phyloP scores from a whole-genome alignment of 441 rosid genomes.

The Croton laevigatus region DNA sequence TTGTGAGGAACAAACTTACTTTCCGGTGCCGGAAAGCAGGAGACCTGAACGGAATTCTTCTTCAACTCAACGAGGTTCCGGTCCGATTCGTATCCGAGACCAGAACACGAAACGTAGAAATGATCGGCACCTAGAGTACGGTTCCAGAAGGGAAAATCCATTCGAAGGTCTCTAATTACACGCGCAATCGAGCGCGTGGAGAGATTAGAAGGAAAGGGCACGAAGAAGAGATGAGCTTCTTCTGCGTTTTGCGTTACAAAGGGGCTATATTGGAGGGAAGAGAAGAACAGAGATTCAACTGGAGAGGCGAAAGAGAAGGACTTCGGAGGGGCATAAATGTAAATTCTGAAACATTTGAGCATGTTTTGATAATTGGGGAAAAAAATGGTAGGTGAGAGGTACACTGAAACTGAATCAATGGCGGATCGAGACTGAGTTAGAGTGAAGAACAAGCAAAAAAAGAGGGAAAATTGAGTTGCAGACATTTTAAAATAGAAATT shows the following conservation, averaged over 20 bases:
- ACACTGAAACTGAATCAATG: conserved; percentile 19
- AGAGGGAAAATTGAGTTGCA: neutral
- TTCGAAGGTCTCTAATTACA: conserved; percentile 30
- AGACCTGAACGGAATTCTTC: conserved; percentile 54
- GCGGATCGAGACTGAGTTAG: conserved; percentile 11
- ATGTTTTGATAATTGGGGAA: conserved; percentile 36
- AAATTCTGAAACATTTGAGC: conserved; percentile 41
- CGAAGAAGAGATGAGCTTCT: conserved; percentile 54
- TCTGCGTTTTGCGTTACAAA: conserved; percentile 41
- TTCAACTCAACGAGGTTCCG: conserved; percentile 52
- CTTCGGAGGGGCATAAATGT: conserved; percentile 33
- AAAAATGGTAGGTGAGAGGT: conserved; percentile 40
- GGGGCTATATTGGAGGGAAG: conserved; percentile 38
- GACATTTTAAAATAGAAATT: conserved; percentile 17
- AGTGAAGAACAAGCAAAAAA: conserved; percentile 13
- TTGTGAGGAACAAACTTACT: conserved; percentile 53
- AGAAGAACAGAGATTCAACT: conserved; percentile 41
- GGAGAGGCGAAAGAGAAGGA: conserved; percentile 30
- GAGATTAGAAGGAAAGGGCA: conserved; percentile 39
- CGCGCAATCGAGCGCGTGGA: conserved; percentile 35
- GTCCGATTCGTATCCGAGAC: conserved; percentile 38
- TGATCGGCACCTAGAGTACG: conserved; percentile 68
- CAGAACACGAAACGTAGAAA: conserved; percentile 43
- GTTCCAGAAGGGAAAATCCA: conserved; percentile 50
- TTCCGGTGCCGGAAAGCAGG: conserved; percentile 42